Percentiles rank a stretch among this genome's conserved stretches.
Evolutionary conservation across 2,329 filamentous ascomycete species (phyloP).

Genomic region (Ilyonectria sp.): DNA sequence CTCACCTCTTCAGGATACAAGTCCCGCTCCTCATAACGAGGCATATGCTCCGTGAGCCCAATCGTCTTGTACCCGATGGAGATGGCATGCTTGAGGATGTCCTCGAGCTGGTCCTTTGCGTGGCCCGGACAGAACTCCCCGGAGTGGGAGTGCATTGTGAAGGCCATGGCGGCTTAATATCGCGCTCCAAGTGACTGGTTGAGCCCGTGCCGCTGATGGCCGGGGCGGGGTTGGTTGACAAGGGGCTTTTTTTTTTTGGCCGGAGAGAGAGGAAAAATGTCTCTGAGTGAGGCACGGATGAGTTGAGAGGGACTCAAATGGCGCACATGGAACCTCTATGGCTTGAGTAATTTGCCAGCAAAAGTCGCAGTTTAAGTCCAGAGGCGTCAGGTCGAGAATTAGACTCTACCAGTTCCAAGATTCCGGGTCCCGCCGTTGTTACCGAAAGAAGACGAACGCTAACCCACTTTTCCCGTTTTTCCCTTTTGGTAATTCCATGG

Average conservation of each 20-base stretch:
- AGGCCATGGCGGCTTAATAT: slow-evolving; percentile 77
- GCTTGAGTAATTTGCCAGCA: neutral
- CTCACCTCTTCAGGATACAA: slow-evolving; percentile 92
- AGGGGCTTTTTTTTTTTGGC: no score
- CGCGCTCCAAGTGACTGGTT: neutral
- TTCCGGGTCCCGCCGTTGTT: slow-evolving; percentile 1
- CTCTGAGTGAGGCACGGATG: no score
- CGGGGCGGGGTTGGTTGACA: no score
- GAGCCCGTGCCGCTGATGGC: neutral
- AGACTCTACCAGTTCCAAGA: neutral
- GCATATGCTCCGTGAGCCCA: slow-evolving; percentile 96
- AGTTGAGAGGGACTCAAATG: neutral
- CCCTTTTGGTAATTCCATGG: neutral
- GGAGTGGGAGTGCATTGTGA: slow-evolving; percentile 98
- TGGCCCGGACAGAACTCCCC: slow-evolving; percentile 96
- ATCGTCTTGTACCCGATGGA: slow-evolving; percentile 84
- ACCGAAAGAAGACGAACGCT: neutral
- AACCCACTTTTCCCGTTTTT: slow-evolving; percentile 14
- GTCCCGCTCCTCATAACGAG: slow-evolving; percentile 79
- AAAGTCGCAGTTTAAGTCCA: neutral
- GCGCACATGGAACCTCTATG: neutral
- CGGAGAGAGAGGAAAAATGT: no score
- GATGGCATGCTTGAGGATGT: slow-evolving; percentile 86
- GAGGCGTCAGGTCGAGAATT: neutral
- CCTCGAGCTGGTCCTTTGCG: slow-evolving; percentile 87